These are phyloP conservation scores for Arctium lappa DNA, from an alignment of 129 eudicot species.

Conservation along the genomic window DNA sequence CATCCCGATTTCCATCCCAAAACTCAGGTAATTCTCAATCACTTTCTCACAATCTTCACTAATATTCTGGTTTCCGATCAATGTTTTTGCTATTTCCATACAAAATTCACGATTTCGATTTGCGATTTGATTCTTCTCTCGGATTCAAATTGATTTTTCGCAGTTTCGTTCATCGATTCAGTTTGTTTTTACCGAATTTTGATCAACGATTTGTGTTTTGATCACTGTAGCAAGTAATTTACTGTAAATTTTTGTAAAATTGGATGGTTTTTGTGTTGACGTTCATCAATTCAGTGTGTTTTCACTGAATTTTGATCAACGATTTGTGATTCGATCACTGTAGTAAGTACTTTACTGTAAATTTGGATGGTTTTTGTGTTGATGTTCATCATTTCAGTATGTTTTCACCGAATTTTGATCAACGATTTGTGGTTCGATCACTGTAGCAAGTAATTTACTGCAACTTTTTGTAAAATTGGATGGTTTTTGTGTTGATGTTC, in stretches of 20 bases:
- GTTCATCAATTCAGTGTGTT: background rate
- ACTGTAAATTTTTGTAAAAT: background rate
- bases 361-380: no score
- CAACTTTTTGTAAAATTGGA: no score
- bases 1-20: background rate
- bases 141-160: background rate
- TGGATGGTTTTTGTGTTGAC: slow-evolving; percentile 9
- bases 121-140: background rate
- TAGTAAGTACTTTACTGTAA: no score
- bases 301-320: background rate
- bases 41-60: background rate
- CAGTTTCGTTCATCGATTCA: background rate
- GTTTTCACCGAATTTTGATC: no score
- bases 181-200: background rate
- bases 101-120: background rate
- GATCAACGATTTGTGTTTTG: background rate
- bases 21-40: slow-evolving; percentile 8
- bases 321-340: background rate
- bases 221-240: background rate
- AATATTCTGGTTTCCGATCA: background rate
- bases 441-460: no score
- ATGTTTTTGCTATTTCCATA: background rate
- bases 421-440: no score
- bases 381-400: no score
- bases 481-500: no score